Evolutionary conservation across 176 grass and related monocot species (phyloP).

Genomic region (Carex kokanica): DNA sequence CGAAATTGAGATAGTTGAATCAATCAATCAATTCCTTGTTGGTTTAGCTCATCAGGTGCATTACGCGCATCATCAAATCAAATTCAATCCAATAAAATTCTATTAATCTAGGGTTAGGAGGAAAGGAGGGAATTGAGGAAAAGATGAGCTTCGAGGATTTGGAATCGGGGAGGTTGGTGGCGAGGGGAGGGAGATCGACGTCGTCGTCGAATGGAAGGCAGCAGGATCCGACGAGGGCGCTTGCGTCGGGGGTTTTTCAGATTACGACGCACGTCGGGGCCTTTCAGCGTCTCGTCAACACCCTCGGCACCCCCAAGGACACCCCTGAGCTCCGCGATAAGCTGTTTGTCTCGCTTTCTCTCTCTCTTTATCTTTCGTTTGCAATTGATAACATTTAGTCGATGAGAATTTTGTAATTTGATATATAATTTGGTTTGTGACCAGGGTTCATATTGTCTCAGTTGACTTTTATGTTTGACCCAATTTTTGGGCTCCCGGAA

Average conservation of each 20-base stretch:
- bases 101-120: not conserved
- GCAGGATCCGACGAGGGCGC: conserved; percentile 44
- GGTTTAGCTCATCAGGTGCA: conserved; percentile 26
- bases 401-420: not conserved
- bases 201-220: conserved; percentile 29
- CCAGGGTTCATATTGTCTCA: not conserved
- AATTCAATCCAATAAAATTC: not conserved
- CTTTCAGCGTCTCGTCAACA: conserved; percentile 94
- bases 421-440: not conserved
- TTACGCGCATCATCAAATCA: conserved; percentile 23
- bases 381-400: not conserved
- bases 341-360: conserved; percentile 35
- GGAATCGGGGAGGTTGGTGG: conserved; percentile 61
- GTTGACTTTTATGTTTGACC: conserved; percentile 14
- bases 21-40: conserved; percentile 33
- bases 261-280: conserved; percentile 75
- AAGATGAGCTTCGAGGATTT: conserved; percentile 98
- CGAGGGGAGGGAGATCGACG: conserved; percentile 25
- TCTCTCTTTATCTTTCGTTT: not conserved
- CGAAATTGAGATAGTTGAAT: conserved; percentile 9
- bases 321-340: conserved; percentile 71
- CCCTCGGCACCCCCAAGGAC: conserved; percentile 83
- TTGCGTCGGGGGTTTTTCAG: conserved; percentile 66
- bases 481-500: not conserved
- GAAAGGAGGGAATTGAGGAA: not conserved